Base-by-base conservation (phyloP, 2,329 filamentous ascomycete genomes). In the Penicillium sp. region DNA sequence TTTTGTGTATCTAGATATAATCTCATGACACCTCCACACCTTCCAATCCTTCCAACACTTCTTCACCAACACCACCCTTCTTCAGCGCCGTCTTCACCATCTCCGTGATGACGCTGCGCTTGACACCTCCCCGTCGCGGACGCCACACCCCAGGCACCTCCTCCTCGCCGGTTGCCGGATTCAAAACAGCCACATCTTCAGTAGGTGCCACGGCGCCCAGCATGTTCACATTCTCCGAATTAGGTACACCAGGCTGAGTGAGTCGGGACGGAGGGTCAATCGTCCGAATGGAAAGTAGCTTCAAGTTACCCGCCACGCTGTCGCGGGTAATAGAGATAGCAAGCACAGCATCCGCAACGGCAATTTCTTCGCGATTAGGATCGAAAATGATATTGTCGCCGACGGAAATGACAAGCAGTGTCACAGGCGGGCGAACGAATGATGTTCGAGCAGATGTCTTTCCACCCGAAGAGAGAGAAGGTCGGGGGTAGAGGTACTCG, bases 311-410 rank as follows among this genome's bases (percentile, higher is more conserved):
- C 1, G 74, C 73, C 22, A 69, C 65, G 14, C 59, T 64, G 26
- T 70, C 66, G 22, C 74, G 71, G 4, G 86, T 86, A 37, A 96
- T 84, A 0, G 93, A 96, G 5, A 98, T 86, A 1, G 94, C 95
- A 49, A 98, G 82, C 3, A 95, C 91, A 13, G 89, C 87, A 71
- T 98, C 94, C 1, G 95, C 95, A 4, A 98, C 94, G 2, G 93
- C 91, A 16, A 99, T 87, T 77, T 99, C 95, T 75, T 97, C 93
- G 68, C 89, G 88, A 55, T 87, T 89, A 0, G 95, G 94, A 75
- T 99, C 95, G 79, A 98, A 97, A 66, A 99, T 90, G 77, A 97
- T 89, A 75, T 95, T 98, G 61, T 89, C 84, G 60, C 90, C 91
- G 0, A 97, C 89, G 3, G 90, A 87, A 76, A 96, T 90, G 58